Conservation (phyloP, 768 basidiomycete species). For the Pleurotus ostreatus region DNA sequence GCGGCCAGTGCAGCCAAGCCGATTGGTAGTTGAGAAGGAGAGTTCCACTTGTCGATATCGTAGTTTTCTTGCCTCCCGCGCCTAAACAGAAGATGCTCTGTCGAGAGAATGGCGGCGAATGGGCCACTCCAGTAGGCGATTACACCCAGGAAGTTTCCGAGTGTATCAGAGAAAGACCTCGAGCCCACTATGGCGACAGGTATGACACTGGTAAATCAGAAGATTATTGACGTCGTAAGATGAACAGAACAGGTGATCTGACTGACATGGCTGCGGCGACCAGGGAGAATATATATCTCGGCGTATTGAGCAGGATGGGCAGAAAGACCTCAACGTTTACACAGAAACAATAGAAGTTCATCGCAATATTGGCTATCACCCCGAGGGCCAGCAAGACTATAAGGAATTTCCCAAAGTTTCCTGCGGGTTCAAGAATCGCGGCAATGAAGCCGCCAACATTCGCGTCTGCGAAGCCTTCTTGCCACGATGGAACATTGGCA, state of each 20-base stretch:
- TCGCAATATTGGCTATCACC: conserved; percentile 27
- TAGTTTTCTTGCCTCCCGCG: conserved; percentile 43
- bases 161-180: conserved; percentile 56
- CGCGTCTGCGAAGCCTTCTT: conserved; percentile 20
- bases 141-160: conserved; percentile 57
- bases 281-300: conserved; percentile 65
- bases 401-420: conserved; percentile 70
- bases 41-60: conserved; percentile 51
- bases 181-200: conserved; percentile 70
- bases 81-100: conserved; percentile 68
- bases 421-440: conserved; percentile 67
- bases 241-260: not conserved
- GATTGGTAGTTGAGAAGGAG: conserved; percentile 46
- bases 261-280: conserved; percentile 65
- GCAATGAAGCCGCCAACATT: conserved; percentile 66
- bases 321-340: conserved; percentile 8
- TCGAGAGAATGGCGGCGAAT: conserved; percentile 55
- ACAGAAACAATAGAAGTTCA: conserved; percentile 9
- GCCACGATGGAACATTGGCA: too few species aligned
- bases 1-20: conserved; percentile 61
- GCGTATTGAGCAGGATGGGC: conserved; percentile 41
- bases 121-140: conserved; percentile 57
- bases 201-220: conserved; percentile 40
- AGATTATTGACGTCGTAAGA: not conserved
- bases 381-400: conserved; percentile 71